These are phyloP conservation scores for Pseudovirgaria hyperparasitica DNA, from an alignment of 2,329 filamentous ascomycete species.

Conservation along the genomic window DNA sequence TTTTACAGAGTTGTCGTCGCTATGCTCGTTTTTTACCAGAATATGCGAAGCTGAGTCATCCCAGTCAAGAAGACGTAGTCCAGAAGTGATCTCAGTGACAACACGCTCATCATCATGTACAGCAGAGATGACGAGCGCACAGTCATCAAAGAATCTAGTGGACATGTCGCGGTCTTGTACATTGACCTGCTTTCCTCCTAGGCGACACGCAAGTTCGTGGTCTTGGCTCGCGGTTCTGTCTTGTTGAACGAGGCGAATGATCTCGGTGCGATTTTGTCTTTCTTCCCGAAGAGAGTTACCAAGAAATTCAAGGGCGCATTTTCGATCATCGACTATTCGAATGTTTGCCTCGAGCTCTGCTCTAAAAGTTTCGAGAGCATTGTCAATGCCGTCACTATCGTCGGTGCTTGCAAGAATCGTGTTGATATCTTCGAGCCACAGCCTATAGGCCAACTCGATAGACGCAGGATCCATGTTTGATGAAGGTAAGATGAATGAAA, in stretches of 20 bases:
- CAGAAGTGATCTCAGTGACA: too few species aligned
- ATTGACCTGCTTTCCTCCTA: too few species aligned
- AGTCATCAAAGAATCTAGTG: too few species aligned
- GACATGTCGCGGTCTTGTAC: too few species aligned
- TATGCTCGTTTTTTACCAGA: too few species aligned
- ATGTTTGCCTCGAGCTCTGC: neutral
- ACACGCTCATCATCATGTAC: too few species aligned
- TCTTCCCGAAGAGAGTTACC: constrained; percentile 7
- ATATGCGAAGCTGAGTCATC: too few species aligned
- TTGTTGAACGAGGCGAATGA: constrained; percentile 6
- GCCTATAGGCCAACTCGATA: constrained; percentile 5
- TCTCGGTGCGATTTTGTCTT: constrained; percentile 4
- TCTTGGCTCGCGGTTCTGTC: constrained; percentile 8
- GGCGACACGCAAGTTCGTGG: constrained; percentile 7
- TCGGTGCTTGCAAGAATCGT: constrained; percentile 3
- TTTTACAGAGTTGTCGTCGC: too few species aligned
- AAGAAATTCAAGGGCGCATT: constrained; percentile 8
- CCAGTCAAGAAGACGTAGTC: too few species aligned
- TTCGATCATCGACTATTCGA: constrained; percentile 4
- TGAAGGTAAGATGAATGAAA: too few species aligned
- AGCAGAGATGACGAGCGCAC: too few species aligned
- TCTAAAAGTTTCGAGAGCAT: constrained; percentile 4
- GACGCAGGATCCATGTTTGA: constrained; percentile 6
- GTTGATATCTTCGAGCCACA: constrained; percentile 8
- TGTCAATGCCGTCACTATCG: neutral